Evolutionary conservation across 768 basidiomycete genomes (phyloP).

Genomic region (Lyophyllum shimeji): DNA sequence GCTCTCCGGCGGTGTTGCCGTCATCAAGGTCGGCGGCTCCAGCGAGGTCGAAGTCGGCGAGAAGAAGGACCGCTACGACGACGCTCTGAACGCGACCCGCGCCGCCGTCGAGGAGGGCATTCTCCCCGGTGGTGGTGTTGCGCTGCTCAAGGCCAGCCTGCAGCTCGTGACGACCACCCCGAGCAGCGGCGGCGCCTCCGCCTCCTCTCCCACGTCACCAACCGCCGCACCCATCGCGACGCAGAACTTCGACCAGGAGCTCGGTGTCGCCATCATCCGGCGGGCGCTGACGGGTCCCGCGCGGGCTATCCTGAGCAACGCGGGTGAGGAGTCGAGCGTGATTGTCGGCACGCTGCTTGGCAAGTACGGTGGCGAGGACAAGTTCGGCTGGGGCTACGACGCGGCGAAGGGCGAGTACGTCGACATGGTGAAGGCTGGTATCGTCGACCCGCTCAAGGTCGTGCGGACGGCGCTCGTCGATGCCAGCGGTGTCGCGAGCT

Average conservation of each 20-base stretch:
- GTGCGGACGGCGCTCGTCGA: constrained; percentile 92
- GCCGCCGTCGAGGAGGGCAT: constrained; percentile 99
- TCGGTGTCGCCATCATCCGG: constrained; percentile 91
- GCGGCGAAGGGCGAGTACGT: constrained; percentile 90
- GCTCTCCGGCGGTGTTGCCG: constrained; percentile 93
- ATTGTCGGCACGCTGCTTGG: constrained; percentile 85
- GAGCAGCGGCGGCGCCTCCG: constrained; percentile 42
- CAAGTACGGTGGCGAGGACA: constrained; percentile 67
- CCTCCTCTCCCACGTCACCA: constrained; percentile 47
- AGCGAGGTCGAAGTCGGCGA: constrained; percentile 96
- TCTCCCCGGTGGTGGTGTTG: constrained; percentile 94
- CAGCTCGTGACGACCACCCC: constrained; percentile 61
- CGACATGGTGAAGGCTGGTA: constrained; percentile 93
- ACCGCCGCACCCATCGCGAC: constrained; percentile 72
- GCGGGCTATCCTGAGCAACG: constrained; percentile 89
- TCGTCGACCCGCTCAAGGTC: constrained; percentile 96
- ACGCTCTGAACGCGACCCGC: constrained; percentile 96
- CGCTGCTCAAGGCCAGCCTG: constrained; percentile 83
- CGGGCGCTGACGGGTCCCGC: constrained; percentile 82
- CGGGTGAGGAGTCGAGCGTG: constrained; percentile 91
- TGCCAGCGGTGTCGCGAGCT: constrained; percentile 88
- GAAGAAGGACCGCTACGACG: constrained; percentile 99
- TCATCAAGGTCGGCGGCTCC: constrained; percentile 95
- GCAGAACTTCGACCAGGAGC: constrained; percentile 95
- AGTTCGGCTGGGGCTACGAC: constrained; percentile 89